A percentile compares a stretch with the other conserved stretches of the same genome.
Evolutionary conservation across 192 early-diverging fungal species (phyloP).

Genomic region (Coemansia sp.): DNA sequence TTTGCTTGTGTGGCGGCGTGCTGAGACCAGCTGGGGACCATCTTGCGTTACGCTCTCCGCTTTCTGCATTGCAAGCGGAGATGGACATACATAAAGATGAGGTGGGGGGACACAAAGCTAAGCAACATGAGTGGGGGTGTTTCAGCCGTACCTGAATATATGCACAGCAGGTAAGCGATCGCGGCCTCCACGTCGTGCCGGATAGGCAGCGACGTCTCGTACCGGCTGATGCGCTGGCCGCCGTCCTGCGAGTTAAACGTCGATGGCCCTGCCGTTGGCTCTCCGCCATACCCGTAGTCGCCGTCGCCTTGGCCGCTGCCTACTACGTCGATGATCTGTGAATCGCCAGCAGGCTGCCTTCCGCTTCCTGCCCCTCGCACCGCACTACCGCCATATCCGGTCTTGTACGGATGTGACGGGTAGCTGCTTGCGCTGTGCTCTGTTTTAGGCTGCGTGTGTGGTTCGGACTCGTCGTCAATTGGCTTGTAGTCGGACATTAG

Average conservation of each 20-base stretch:
- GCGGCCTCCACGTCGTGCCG: conserved; percentile 78
- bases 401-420: conserved; percentile 48
- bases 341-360: conserved; percentile 10
- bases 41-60: no score
- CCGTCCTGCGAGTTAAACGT: conserved; percentile 54
- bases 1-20: no score
- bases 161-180: conserved; percentile 66
- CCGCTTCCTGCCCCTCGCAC: conserved; percentile 1
- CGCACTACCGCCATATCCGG: conserved; percentile 14
- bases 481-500: conserved; percentile 49
- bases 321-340: conserved; percentile 30
- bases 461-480: conserved; percentile 34
- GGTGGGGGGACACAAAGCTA: background rate
- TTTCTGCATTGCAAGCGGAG: background rate
- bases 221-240: conserved; percentile 74
- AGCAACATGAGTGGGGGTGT: background rate
- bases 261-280: conserved; percentile 48
- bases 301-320: conserved; percentile 2
- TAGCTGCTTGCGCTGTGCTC: conserved; percentile 17
- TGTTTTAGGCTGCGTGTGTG: conserved; percentile 13
- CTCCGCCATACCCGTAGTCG: conserved; percentile 23
- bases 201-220: conserved; percentile 70
- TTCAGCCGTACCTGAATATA: conserved; percentile 47
- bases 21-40: no score
- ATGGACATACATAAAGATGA: background rate